Evolutionary conservation across 2,329 filamentous ascomycete species (phyloP).

Genomic region (Fusarium sp.): DNA sequence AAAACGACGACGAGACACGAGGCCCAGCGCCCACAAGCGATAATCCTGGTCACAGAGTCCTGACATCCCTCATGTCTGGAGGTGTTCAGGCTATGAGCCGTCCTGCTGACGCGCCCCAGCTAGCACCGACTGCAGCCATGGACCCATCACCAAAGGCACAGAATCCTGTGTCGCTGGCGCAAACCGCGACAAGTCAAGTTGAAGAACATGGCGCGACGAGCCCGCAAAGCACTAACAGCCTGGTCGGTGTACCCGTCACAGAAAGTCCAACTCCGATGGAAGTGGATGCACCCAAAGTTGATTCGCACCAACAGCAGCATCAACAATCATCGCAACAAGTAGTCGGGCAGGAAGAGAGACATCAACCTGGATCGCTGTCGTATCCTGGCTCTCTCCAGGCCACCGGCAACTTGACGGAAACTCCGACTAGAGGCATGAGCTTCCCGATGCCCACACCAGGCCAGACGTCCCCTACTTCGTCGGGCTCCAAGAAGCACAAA

Average conservation of each 20-base stretch:
- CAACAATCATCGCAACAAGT: constrained; percentile 52
- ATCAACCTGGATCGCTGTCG: constrained; percentile 62
- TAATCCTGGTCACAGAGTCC: constrained; percentile 64
- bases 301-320: constrained; percentile 44
- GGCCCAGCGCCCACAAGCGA: constrained; percentile 61
- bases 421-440: constrained; percentile 64
- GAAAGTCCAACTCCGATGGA: constrained; percentile 67
- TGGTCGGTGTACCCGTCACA: constrained; percentile 58
- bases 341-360: constrained; percentile 63
- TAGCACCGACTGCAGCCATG: constrained; percentile 57
- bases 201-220: constrained; percentile 56
- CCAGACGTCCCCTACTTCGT: constrained; percentile 68
- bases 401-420: constrained; percentile 56
- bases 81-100: constrained; percentile 65
- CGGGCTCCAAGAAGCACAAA: constrained; percentile 84
- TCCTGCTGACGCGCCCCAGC: constrained; percentile 62
- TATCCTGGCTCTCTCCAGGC: constrained; percentile 65
- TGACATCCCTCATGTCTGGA: constrained; percentile 66
- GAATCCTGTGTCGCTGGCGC: constrained; percentile 49
- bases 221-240: constrained; percentile 57
- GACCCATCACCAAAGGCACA: constrained; percentile 54
- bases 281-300: constrained; percentile 54
- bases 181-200: constrained; percentile 49
- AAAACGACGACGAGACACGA: constrained; percentile 53
- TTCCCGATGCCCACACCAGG: constrained; percentile 63